Conservation (phyloP, 1,284 basidiomycete species). For the Rhizoctonia solani region DNA sequence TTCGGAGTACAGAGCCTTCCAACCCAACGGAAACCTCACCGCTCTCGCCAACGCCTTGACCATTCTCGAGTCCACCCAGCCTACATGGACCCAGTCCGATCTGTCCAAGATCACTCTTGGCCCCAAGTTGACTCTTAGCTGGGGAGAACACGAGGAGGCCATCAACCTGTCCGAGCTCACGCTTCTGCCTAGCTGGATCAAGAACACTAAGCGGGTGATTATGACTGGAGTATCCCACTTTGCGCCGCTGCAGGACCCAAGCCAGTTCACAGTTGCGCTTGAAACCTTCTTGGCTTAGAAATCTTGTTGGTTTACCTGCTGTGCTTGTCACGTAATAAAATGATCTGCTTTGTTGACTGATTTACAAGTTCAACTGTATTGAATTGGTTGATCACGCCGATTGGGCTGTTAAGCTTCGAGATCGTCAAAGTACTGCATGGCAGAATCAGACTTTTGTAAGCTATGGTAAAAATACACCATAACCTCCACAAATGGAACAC, state of each 20-base stretch:
- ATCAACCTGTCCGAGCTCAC: background rate
- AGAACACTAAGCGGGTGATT: background rate
- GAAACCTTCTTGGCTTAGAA: background rate
- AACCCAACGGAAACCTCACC: slow-evolving; percentile 20
- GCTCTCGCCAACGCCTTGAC: slow-evolving; percentile 5
- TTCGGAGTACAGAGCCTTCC: background rate
- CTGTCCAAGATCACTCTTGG: slow-evolving; percentile 5
- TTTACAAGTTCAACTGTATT: too few relatives aligned
- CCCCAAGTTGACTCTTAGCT: background rate
- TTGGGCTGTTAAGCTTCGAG: too few relatives aligned
- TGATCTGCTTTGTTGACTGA: too few relatives aligned
- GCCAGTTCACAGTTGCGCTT: background rate
- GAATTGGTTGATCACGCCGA: too few relatives aligned
- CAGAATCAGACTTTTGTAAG: too few relatives aligned
- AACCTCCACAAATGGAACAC: too few relatives aligned
- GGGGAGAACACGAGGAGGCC: slow-evolving; percentile 9
- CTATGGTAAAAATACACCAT: too few relatives aligned
- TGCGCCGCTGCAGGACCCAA: slow-evolving; percentile 2
- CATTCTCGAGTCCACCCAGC: background rate
- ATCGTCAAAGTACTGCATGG: too few relatives aligned
- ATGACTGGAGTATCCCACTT: slow-evolving; percentile 6
- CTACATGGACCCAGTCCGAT: background rate
- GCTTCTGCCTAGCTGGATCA: background rate
- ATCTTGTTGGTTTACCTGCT: background rate
- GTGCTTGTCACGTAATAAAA: background rate